A percentile compares a stretch with the other conserved stretches of the same genome.
phyloP scores from a whole-genome alignment of 2,329 filamentous ascomycete genomes.

The Biscogniauxia marginata region DNA sequence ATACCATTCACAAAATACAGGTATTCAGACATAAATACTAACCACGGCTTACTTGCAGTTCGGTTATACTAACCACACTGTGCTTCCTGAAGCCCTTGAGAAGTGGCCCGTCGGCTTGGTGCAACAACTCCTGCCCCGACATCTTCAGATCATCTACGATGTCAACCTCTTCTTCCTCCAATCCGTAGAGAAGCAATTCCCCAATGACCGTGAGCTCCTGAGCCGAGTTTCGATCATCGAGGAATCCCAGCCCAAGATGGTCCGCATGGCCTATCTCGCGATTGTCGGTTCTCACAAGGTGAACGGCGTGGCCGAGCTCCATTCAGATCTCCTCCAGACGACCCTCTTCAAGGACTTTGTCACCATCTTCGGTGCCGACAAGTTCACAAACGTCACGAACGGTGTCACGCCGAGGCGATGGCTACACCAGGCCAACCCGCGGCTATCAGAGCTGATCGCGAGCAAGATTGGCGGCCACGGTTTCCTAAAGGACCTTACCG shows the following conservation, averaged over 20 bases:
- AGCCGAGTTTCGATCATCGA: slow-evolving; percentile 93
- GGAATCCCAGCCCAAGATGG: slow-evolving; percentile 95
- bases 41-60: slow-evolving; percentile 53
- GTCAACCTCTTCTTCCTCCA: slow-evolving; percentile 96
- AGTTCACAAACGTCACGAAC: slow-evolving; percentile 98
- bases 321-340: slow-evolving; percentile 96
- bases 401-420: slow-evolving; percentile 94
- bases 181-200: slow-evolving; percentile 84
- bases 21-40: slow-evolving; percentile 14
- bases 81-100: slow-evolving; percentile 93
- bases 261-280: slow-evolving; percentile 93
- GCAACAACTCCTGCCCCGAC: slow-evolving; percentile 88
- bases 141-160: slow-evolving; percentile 96
- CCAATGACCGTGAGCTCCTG: slow-evolving; percentile 83
- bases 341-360: slow-evolving; percentile 99
- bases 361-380: slow-evolving; percentile 88
- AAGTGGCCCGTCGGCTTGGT: slow-evolving; percentile 96
- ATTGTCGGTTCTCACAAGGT: slow-evolving; percentile 99
- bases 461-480: slow-evolving; percentile 80
- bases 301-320: slow-evolving; percentile 95
- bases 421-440: slow-evolving; percentile 96
- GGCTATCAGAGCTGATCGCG: slow-evolving; percentile 86
- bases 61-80: slow-evolving; percentile 98
- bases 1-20: not conserved
- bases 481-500: slow-evolving; percentile 87